These are phyloP conservation scores for Venustampulla echinocandica DNA, from an alignment of 495 filamentous ascomycete genomes.

Conservation along the genomic window DNA sequence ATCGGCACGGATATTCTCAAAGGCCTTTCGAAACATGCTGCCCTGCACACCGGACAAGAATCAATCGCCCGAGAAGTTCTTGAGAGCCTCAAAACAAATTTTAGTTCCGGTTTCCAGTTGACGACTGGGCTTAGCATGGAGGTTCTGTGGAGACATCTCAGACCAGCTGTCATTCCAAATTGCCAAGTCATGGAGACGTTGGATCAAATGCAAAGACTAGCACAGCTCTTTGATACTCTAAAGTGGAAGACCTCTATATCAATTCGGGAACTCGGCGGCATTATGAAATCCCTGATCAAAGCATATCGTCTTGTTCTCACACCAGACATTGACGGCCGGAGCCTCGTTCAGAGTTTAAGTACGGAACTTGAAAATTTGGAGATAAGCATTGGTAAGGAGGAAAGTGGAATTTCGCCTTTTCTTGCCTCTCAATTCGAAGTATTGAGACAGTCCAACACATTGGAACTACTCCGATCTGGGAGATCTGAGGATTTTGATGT, in stretches of 20 bases:
- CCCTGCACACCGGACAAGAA: not conserved
- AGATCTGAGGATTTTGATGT: conserved; percentile 4
- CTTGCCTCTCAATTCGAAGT: conserved; percentile 58
- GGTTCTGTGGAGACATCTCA: conserved; percentile 63
- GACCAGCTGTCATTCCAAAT: conserved; percentile 42
- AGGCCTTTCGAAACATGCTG: not conserved
- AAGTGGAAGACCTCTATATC: conserved; percentile 42
- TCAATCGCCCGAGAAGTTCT: not conserved
- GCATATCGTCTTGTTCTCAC: conserved; percentile 41
- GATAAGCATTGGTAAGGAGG: conserved; percentile 31
- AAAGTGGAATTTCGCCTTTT: conserved; percentile 35
- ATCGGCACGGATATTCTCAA: conserved; percentile 18
- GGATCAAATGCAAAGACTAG: conserved; percentile 57
- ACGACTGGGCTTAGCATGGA: conserved; percentile 80
- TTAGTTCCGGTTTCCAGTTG: conserved; percentile 47
- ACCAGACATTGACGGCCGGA: conserved; percentile 32
- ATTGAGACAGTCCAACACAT: conserved; percentile 52
- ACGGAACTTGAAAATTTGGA: conserved; percentile 50
- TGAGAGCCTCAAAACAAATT: conserved; percentile 20
- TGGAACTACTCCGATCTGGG: conserved; percentile 27
- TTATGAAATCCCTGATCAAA: conserved; percentile 43
- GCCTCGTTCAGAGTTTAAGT: conserved; percentile 43
- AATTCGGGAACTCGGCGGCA: conserved; percentile 33
- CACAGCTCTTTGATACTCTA: conserved; percentile 60
- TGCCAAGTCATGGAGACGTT: conserved; percentile 40